These are phyloP conservation scores for Rhizophagus sp. DNA, from an alignment of 192 early-diverging fungal species.

Conservation along the genomic window DNA sequence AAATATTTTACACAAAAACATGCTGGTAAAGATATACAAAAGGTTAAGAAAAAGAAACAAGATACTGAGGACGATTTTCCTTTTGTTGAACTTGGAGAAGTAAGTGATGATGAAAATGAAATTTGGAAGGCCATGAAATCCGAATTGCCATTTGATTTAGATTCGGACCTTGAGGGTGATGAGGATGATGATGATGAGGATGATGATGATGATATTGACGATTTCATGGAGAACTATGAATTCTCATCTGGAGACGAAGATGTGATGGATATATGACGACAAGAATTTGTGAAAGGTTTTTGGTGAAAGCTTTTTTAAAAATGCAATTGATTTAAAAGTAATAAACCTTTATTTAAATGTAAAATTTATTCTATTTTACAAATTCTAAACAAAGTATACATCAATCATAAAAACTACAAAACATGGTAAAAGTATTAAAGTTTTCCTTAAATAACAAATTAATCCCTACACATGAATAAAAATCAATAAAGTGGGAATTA, in stretches of 20 bases:
- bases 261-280: background rate
- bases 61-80: conserved; percentile 30
- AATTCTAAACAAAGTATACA: too few relatives aligned
- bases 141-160: conserved; percentile 61
- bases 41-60: conserved; percentile 35
- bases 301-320: too few relatives aligned
- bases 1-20: conserved; percentile 72
- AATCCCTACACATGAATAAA: too few relatives aligned
- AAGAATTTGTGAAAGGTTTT: too few relatives aligned
- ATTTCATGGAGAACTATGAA: conserved; percentile 45
- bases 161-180: conserved; percentile 57
- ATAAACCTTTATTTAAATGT: too few relatives aligned
- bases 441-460: too few relatives aligned
- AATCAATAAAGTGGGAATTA: too few relatives aligned
- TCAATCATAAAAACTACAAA: too few relatives aligned
- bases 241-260: conserved; percentile 47
- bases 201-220: conserved; percentile 44
- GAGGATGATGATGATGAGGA: conserved; percentile 49
- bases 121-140: conserved; percentile 86
- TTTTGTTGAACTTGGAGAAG: conserved; percentile 39
- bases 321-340: too few relatives aligned
- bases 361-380: too few relatives aligned
- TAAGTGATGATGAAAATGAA: conserved; percentile 52
- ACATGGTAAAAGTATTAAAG: too few relatives aligned
- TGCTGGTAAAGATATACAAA: conserved; percentile 30